Evolutionary conservation across 2,329 filamentous ascomycete species (phyloP).

Genomic region (Basipetospora sp.): DNA sequence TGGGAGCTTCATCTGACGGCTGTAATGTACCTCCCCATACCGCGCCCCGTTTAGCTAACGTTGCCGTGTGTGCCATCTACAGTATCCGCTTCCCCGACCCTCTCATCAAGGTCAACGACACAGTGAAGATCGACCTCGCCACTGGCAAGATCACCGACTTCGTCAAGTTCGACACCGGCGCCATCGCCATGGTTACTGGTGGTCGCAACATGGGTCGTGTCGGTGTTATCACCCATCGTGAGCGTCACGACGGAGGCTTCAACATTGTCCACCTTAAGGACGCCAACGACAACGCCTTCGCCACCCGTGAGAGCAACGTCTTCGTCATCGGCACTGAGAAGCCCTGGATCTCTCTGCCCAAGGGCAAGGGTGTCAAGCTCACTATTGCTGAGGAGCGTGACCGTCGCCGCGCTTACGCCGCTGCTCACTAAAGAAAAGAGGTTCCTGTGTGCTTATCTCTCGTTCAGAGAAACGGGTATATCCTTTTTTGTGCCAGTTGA

Average conservation of each 20-base stretch:
- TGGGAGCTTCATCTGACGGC: slow-evolving; percentile 32
- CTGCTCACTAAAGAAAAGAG: slow-evolving; percentile 37
- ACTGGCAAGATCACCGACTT: slow-evolving; percentile 97
- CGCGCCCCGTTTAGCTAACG: slow-evolving; percentile 26
- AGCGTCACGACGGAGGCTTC: slow-evolving; percentile 99
- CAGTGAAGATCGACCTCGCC: slow-evolving; percentile 93
- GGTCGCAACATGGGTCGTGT: slow-evolving; percentile 99
- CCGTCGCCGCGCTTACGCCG: slow-evolving; percentile 62
- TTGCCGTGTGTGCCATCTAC: slow-evolving; percentile 12
- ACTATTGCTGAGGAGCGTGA: slow-evolving; percentile 98
- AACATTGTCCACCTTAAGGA: slow-evolving; percentile 99
- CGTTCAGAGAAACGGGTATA: neutral
- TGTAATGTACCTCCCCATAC: slow-evolving; percentile 36
- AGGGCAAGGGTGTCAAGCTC: slow-evolving; percentile 99
- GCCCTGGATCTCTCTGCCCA: slow-evolving; percentile 98
- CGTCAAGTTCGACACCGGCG: slow-evolving; percentile 97
- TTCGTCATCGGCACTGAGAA: slow-evolving; percentile 98
- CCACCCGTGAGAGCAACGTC: slow-evolving; percentile 98
- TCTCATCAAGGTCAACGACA: slow-evolving; percentile 98
- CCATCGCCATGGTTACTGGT: slow-evolving; percentile 96
- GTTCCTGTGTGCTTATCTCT: too few relatives aligned
- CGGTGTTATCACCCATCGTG: slow-evolving; percentile 99
- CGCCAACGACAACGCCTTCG: slow-evolving; percentile 98
- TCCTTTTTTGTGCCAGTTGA: neutral
- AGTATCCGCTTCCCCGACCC: slow-evolving; percentile 99